A percentile compares a stretch with the other conserved stretches of the same genome.
These are phyloP conservation scores for Amylocarpus encephaloides DNA, from an alignment of 2,329 filamentous ascomycete species.

Conservation along the genomic window DNA sequence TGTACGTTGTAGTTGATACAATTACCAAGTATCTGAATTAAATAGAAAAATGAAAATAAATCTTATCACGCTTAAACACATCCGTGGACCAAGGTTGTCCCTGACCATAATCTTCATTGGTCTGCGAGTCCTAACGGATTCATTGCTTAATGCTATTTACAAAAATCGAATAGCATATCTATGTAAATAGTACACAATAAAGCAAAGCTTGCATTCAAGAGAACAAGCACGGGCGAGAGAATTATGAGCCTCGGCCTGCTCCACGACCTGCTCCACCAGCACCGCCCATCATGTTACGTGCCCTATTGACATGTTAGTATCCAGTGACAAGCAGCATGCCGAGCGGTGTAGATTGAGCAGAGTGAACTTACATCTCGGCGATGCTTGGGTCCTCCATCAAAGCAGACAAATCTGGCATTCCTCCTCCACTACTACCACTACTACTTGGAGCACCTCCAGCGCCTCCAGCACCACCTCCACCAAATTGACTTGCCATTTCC, in stretches of 20 bases:
- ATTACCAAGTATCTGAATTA: too few species aligned
- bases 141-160: too few species aligned
- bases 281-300: constrained; percentile 6
- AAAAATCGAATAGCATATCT: too few species aligned
- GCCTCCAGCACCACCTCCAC: constrained; percentile 43
- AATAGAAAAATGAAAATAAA: too few species aligned
- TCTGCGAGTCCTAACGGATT: too few species aligned
- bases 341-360: not conserved
- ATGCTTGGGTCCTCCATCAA: constrained; percentile 92
- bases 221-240: not conserved
- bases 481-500: constrained; percentile 80
- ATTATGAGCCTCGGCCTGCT: constrained; percentile 2
- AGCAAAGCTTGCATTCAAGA: not conserved
- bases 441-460: constrained; percentile 31
- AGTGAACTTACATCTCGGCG: constrained; percentile 58
- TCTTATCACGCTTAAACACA: too few species aligned
- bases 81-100: too few species aligned
- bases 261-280: constrained; percentile 2
- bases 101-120: too few species aligned
- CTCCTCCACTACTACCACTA: constrained; percentile 59
- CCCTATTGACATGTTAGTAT: not conserved
- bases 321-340: not conserved
- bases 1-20: too few species aligned
- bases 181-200: too few species aligned
- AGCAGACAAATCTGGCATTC: constrained; percentile 79